Percentiles rank a stretch among this genome's conserved stretches.
Evolutionary conservation across 495 filamentous ascomycete species (phyloP).

Genomic region (Staphylotrichum longicolle): DNA sequence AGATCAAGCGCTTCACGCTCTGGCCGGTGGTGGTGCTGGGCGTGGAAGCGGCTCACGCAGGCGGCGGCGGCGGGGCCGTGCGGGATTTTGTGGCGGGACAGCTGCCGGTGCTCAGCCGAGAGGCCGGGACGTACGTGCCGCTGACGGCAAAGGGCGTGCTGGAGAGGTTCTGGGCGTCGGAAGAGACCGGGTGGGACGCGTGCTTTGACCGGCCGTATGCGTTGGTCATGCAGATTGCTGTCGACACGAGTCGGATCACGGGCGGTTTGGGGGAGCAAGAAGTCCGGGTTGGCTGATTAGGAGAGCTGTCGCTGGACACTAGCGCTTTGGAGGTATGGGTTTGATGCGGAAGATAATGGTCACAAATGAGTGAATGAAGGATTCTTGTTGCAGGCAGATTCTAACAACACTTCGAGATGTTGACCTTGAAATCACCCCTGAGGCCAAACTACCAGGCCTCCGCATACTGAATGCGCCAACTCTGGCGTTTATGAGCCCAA

Average conservation of each 20-base stretch:
- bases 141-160: constrained; percentile 8
- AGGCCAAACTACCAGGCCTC: too few species aligned
- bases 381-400: too few species aligned
- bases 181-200: constrained; percentile 5
- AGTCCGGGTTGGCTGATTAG: too few species aligned
- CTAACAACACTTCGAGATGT: too few species aligned
- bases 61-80: too few species aligned
- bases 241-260: background rate
- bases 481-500: too few species aligned
- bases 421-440: too few species aligned
- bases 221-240: background rate
- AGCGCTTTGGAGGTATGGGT: too few species aligned
- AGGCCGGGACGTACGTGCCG: background rate
- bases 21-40: constrained; percentile 14
- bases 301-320: too few species aligned
- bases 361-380: too few species aligned
- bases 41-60: background rate
- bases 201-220: constrained; percentile 7
- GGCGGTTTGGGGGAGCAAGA: background rate
- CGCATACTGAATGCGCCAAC: too few species aligned
- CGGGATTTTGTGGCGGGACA: background rate
- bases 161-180: constrained; percentile 8
- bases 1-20: background rate
- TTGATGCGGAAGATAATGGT: too few species aligned
- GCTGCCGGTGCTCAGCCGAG: background rate